Evolutionary conservation across 1,284 basidiomycete genomes (phyloP).

Genomic region (Ceratobasidium sp.): DNA sequence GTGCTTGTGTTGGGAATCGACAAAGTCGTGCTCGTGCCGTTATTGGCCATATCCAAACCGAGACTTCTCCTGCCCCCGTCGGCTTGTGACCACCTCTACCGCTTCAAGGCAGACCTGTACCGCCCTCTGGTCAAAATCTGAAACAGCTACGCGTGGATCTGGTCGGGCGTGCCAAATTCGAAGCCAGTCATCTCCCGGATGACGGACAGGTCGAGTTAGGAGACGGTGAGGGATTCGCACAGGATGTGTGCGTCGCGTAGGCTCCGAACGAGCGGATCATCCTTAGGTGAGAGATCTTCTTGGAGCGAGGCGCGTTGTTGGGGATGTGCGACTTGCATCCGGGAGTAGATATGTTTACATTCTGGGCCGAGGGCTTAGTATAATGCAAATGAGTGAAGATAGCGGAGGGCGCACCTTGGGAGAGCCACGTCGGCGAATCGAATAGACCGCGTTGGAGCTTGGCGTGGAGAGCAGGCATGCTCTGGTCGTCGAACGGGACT

Average conservation of each 20-base stretch:
- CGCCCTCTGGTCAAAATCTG: slow-evolving; percentile 82
- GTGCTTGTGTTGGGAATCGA: slow-evolving; percentile 24
- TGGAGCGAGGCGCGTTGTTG: slow-evolving; percentile 81
- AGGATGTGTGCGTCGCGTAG: slow-evolving; percentile 87
- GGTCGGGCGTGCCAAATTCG: slow-evolving; percentile 91
- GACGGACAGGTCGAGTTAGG: slow-evolving; percentile 88
- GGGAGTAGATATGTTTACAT: slow-evolving; percentile 92
- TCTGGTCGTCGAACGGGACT: slow-evolving; percentile 98
- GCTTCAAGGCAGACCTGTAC: slow-evolving; percentile 78
- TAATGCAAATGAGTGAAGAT: too few species aligned
- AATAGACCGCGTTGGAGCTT: slow-evolving; percentile 98
- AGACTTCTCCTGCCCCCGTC: slow-evolving; percentile 60
- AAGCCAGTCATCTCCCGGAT: slow-evolving; percentile 96
- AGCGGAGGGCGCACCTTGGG: slow-evolving; percentile 85
- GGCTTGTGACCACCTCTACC: slow-evolving; percentile 82
- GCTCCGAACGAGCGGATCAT: slow-evolving; percentile 89
- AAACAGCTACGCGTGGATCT: slow-evolving; percentile 82
- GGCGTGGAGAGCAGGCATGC: slow-evolving; percentile 98
- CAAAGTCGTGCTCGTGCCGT: slow-evolving; percentile 10
- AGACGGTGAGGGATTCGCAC: slow-evolving; percentile 80
- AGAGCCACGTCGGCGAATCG: slow-evolving; percentile 98
- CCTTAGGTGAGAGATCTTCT: slow-evolving; percentile 95
- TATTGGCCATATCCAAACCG: slow-evolving; percentile 6
- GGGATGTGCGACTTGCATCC: slow-evolving; percentile 98
- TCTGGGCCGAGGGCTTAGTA: slow-evolving; percentile 68